phyloP scores from a whole-genome alignment of 2,329 filamentous ascomycete species.

The Monilinia fructigena region DNA sequence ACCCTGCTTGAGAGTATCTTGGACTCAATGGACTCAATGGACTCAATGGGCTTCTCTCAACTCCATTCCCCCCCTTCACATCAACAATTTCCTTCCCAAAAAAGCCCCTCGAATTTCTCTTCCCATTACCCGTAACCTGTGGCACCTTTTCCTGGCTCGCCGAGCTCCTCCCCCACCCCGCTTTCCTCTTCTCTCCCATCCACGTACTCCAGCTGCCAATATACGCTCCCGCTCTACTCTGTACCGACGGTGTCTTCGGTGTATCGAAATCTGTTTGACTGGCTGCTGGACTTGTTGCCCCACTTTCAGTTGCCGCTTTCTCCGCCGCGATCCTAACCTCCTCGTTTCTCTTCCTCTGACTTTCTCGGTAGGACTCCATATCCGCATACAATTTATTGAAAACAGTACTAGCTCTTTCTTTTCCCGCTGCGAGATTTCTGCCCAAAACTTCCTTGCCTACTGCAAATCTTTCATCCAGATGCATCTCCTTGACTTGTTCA shows the following conservation, averaged over 20 bases:
- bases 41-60: conserved; percentile 38
- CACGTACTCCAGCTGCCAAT: conserved; percentile 68
- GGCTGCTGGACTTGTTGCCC: conserved; percentile 28
- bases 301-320: conserved; percentile 21
- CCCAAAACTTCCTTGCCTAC: conserved; percentile 81
- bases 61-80: conserved; percentile 29
- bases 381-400: conserved; percentile 90
- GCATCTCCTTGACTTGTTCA: conserved; percentile 89
- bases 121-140: conserved; percentile 50
- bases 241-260: conserved; percentile 46
- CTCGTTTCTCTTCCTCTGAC: conserved; percentile 64
- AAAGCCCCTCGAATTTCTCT: conserved; percentile 24
- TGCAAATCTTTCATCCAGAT: conserved; percentile 86
- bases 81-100: conserved; percentile 30
- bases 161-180: conserved; percentile 50
- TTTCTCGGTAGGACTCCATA: conserved; percentile 77
- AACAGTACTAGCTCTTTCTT: conserved; percentile 81
- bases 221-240: conserved; percentile 59
- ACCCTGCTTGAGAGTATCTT: conserved; percentile 20
- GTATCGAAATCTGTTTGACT: conserved; percentile 40
- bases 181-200: conserved; percentile 73
- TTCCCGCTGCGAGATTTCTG: conserved; percentile 83
- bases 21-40: conserved; percentile 37
- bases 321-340: conserved; percentile 41
- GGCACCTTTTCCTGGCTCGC: conserved; percentile 73